Percentiles rank a stretch among this genome's conserved stretches.
Evolutionary conservation across 2,329 filamentous ascomycete genomes (phyloP).

Genomic region (Mollisia scopiformis): DNA sequence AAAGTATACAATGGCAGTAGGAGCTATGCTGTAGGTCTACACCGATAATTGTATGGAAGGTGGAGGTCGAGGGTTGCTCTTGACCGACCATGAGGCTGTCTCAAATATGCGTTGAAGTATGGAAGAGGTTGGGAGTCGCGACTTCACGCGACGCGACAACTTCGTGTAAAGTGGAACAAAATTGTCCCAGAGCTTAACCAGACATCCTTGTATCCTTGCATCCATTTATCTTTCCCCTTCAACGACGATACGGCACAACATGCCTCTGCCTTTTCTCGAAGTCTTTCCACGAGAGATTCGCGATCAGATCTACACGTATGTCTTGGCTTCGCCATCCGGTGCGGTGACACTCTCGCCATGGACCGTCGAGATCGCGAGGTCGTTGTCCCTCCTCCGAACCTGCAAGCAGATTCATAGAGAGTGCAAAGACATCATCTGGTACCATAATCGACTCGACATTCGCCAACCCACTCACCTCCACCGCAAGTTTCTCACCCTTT

Average conservation of each 20-base stretch:
- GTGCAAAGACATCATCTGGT: conserved; percentile 35
- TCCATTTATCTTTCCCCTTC: background rate
- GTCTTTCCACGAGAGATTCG: conserved; percentile 34
- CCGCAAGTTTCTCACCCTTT: conserved; percentile 19
- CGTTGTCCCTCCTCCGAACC: conserved; percentile 32
- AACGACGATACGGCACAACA: conserved; percentile 12
- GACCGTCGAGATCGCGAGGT: conserved; percentile 30
- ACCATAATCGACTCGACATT: conserved; percentile 28
- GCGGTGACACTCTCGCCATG: conserved; percentile 30
- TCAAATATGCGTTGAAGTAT: conserved; percentile 5
- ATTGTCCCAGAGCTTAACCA: too few species aligned
- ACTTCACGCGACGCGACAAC: conserved; percentile 20
- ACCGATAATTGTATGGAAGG: conserved; percentile 22
- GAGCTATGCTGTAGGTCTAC: conserved; percentile 23
- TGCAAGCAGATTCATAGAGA: conserved; percentile 36
- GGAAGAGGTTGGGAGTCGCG: conserved; percentile 27
- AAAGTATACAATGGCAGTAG: conserved; percentile 22
- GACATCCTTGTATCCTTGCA: too few species aligned
- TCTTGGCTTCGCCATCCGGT: conserved; percentile 28
- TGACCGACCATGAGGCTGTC: conserved; percentile 6
- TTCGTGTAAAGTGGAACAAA: conserved; percentile 38
- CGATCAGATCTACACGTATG: conserved; percentile 34
- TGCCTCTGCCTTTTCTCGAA: conserved; percentile 27
- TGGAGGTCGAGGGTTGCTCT: conserved; percentile 21
- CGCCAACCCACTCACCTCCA: conserved; percentile 22